Conservation (phyloP, 371 early-diverging fungal genomes). For the Globomyces sp. region DNA sequence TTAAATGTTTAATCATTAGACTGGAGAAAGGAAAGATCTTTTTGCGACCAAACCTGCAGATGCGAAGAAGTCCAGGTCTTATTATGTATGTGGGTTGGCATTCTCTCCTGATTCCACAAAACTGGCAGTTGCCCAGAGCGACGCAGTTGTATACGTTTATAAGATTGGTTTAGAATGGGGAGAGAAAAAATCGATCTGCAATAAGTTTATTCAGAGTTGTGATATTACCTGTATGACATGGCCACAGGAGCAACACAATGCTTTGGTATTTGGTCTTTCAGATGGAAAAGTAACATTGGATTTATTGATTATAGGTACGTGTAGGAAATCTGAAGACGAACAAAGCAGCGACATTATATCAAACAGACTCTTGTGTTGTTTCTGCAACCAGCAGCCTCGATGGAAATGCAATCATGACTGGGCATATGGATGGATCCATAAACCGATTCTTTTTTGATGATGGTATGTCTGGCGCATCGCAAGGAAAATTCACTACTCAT, state of each 20-base stretch:
- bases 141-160: conserved; percentile 58
- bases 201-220: conserved; percentile 55
- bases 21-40: conserved; percentile 59
- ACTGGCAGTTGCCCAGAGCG: conserved; percentile 58
- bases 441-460: conserved; percentile 59
- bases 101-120: conserved; percentile 58
- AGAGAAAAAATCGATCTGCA: conserved; percentile 60
- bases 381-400: conserved; percentile 47
- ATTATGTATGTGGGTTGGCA: conserved; percentile 46
- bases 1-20: conserved; percentile 1
- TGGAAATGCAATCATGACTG: conserved; percentile 52
- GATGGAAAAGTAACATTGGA: conserved; percentile 49
- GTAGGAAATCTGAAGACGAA: conserved; percentile 59
- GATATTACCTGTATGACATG: conserved; percentile 55
- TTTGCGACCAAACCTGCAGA: conserved; percentile 59
- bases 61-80: conserved; percentile 41
- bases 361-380: conserved; percentile 53
- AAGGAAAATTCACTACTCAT: conserved; percentile 48
- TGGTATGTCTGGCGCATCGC: conserved; percentile 50
- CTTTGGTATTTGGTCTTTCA: conserved; percentile 52
- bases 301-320: conserved; percentile 11
- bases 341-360: conserved; percentile 60
- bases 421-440: conserved; percentile 54
- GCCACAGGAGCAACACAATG: conserved; percentile 54
- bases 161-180: conserved; percentile 61